phyloP scores from a whole-genome alignment of 441 rosid genomes.

The Isatis lusitanica region DNA sequence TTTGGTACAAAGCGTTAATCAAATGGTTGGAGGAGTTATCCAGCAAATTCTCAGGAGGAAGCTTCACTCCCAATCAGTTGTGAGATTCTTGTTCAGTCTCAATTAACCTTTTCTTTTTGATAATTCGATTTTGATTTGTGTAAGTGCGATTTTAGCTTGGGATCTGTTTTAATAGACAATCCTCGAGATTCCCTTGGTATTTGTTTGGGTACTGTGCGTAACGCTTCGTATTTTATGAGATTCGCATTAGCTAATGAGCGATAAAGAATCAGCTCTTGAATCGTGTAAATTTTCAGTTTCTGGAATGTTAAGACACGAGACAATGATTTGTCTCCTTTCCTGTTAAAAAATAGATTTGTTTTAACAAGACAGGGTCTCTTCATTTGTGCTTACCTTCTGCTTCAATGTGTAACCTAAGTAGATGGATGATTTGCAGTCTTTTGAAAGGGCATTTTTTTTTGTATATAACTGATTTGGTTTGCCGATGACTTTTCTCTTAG shows the following conservation, averaged over 20 bases:
- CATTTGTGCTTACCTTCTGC: constrained; percentile 10
- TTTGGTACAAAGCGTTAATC: constrained; percentile 39
- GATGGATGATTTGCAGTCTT: neutral
- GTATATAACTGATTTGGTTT: neutral
- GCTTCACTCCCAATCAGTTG: constrained; percentile 66
- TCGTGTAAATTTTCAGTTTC: neutral
- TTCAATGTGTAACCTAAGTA: neutral
- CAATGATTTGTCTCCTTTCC: neutral
- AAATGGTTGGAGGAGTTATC: constrained; percentile 96
- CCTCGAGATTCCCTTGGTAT: neutral
- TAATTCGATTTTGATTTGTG: neutral
- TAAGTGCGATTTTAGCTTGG: neutral
- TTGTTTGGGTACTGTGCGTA: neutral
- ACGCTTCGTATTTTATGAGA: neutral
- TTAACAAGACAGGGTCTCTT: neutral
- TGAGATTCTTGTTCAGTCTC: constrained; percentile 37
- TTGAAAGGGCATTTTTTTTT: neutral
- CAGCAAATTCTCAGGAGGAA: constrained; percentile 89
- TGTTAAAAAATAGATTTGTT: neutral
- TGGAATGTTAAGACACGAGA: neutral
- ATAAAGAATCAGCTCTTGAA: constrained; percentile 6
- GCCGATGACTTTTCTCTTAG: neutral
- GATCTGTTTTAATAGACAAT: constrained; percentile 7
- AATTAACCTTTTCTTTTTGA: neutral
- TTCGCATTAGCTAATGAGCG: neutral